A percentile compares a stretch with the other conserved stretches of the same genome.
phyloP scores from a whole-genome alignment of 2,329 filamentous ascomycete species.

The Venturia effusa region DNA sequence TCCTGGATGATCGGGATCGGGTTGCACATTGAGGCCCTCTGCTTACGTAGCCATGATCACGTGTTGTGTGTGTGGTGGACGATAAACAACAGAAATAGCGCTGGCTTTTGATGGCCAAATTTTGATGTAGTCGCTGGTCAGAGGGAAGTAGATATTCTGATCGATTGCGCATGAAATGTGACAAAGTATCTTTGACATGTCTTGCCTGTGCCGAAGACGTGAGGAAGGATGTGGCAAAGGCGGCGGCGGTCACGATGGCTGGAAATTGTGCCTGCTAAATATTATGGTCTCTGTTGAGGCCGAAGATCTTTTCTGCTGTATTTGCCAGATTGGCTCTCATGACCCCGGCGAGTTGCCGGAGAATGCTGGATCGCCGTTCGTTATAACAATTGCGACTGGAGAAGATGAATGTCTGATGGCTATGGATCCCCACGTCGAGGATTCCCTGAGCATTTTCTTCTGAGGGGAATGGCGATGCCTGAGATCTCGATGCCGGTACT shows the following conservation, averaged over 20 bases:
- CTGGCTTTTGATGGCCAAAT: too few species aligned
- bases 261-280: slow-evolving; percentile 39
- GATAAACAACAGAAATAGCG: too few species aligned
- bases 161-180: slow-evolving; percentile 67
- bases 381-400: slow-evolving; percentile 44
- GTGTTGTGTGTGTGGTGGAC: too few species aligned
- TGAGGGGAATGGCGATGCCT: slow-evolving; percentile 58
- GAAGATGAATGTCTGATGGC: slow-evolving; percentile 86
- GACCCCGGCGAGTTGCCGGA: slow-evolving; percentile 44
- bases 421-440: slow-evolving; percentile 72
- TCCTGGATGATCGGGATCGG: too few species aligned
- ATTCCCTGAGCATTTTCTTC: slow-evolving; percentile 56
- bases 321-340: background rate
- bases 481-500: slow-evolving; percentile 43
- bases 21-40: too few species aligned
- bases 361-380: slow-evolving; percentile 27
- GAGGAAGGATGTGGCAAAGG: slow-evolving; percentile 62
- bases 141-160: slow-evolving; percentile 64
- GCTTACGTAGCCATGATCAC: too few species aligned
- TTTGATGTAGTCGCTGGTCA: slow-evolving; percentile 67
- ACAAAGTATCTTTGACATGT: slow-evolving; percentile 64
- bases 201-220: slow-evolving; percentile 66
- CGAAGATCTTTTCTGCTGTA: background rate
- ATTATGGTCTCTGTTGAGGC: slow-evolving; percentile 21
- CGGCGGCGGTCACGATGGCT: slow-evolving; percentile 39